Evolutionary conservation across 2,329 filamentous ascomycete genomes (phyloP), one percentile per base, ranked within the genome.

Genomic region (Grosmannia clavigera): DNA sequence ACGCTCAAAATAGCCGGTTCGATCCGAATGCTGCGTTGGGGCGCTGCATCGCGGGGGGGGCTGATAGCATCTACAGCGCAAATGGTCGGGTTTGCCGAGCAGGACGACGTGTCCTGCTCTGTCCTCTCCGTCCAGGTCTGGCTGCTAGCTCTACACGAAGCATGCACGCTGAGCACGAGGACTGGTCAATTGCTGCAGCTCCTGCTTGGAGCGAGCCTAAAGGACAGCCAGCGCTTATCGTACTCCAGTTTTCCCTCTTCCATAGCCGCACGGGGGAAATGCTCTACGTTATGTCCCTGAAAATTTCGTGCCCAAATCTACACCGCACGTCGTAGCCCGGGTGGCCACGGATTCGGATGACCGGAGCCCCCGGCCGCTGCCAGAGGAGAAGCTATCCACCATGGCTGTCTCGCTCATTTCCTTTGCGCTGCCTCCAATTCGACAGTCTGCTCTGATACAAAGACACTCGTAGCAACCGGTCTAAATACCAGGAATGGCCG

Each of bases 1-100:
- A 29, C 27, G 12, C 33, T 7, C 14, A 40, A 3, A 43, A 57
- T 46, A 61, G 59, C 60, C 58, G 62, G 60, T 61, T 61, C 60
- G 58, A 52, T 63, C 60, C 59, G 61, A 61, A n/a, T 19, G 55
- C 25, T 25, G 35, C 6, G 51, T 9, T 22, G 22, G 22, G 22
- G 22, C 22, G 22, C 22, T 22, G 22, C 38, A 40, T 40, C 38
- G 38, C 38, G 29, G 33, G 33, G 33, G 33, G 33, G 5, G 5
- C 33, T 10, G 33, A 35, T 35, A 35, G 33, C 33, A 35, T 35
- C 33, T 35, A 35, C 33, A 35, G 33, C 33, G 33, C 33, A 2
- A 35, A 7, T 35, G 5, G 33, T 35, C 33, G 33, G 33, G 33
- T 22, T 35, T 35, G 9, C 38, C 38, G 38, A 40, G 14, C 38